A percentile compares a stretch with the other conserved stretches of the same genome.
phyloP scores from a whole-genome alignment of 2,329 filamentous ascomycete species.

The Endoconidiophora laricicola region DNA sequence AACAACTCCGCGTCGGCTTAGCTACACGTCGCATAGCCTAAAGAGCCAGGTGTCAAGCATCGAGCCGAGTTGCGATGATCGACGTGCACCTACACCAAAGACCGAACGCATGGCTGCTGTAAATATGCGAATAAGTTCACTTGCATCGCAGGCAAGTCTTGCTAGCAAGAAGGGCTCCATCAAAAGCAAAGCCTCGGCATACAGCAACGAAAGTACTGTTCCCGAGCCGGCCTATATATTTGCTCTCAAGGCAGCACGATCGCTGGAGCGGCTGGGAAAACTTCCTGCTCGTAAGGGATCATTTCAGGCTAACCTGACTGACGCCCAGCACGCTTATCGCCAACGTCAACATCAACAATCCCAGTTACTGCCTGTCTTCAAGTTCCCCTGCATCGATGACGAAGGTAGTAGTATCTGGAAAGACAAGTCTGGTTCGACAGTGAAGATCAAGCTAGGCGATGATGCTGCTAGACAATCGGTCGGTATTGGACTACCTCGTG shows the following conservation, averaged over 20 bases:
- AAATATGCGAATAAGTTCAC: too few relatives aligned
- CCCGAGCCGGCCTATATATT: conserved; percentile 9
- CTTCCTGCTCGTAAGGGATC: neutral
- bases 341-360: neutral
- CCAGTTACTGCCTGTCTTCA: too few relatives aligned
- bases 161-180: neutral
- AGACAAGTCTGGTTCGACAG: neutral
- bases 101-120: too few relatives aligned
- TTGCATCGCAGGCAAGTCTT: too few relatives aligned
- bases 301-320: neutral
- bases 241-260: conserved; percentile 5
- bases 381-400: neutral
- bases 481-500: conserved; percentile 1
- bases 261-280: neutral
- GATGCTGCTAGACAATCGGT: neutral
- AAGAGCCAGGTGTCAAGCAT: too few relatives aligned
- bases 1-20: too few relatives aligned
- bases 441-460: neutral
- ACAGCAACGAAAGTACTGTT: neutral
- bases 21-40: too few relatives aligned
- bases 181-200: neutral
- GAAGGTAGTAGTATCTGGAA: neutral
- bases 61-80: too few relatives aligned
- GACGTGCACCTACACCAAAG: too few relatives aligned
- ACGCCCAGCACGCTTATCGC: neutral